A percentile compares a stretch with the other conserved stretches of the same genome.
Conservation (phyloP, 169 alveolate species). For the Plasmodium gaboni region DNA sequence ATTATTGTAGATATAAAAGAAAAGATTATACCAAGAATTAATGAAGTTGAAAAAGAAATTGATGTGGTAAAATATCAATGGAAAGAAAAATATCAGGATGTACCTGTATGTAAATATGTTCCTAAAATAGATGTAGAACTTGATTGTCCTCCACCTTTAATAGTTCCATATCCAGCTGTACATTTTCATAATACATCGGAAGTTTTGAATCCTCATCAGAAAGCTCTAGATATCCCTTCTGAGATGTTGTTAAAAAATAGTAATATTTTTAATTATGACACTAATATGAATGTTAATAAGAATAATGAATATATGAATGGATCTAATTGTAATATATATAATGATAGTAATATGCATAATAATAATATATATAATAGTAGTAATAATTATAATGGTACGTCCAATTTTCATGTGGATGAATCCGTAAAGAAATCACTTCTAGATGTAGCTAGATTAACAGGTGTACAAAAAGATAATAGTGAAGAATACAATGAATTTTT, state of each 20-base stretch:
- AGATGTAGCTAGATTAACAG: conserved; percentile 22
- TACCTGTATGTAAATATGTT: conserved; percentile 89
- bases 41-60: conserved; percentile 87
- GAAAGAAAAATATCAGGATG: conserved; percentile 90
- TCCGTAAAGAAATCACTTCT: conserved; percentile 34
- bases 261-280: conserved; percentile 3
- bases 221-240: conserved; percentile 43
- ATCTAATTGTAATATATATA: too few relatives aligned
- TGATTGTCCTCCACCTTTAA: conserved; percentile 91
- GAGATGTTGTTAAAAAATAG: conserved; percentile 68
- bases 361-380: too few relatives aligned
- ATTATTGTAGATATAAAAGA: conserved; percentile 90
- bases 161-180: conserved; percentile 88
- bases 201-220: conserved; percentile 69
- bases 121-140: conserved; percentile 91
- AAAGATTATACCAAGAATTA: conserved; percentile 88
- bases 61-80: conserved; percentile 89
- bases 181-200: conserved; percentile 78
- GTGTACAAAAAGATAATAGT: background rate
- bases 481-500: too few relatives aligned
- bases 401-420: conserved; percentile 37
- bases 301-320: too few relatives aligned
- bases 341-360: too few relatives aligned
- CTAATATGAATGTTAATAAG: background rate
- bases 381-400: background rate